These are phyloP conservation scores for Trichoderma brevicompactum DNA, from an alignment of 2,329 filamentous ascomycete species.

Conservation along the genomic window DNA sequence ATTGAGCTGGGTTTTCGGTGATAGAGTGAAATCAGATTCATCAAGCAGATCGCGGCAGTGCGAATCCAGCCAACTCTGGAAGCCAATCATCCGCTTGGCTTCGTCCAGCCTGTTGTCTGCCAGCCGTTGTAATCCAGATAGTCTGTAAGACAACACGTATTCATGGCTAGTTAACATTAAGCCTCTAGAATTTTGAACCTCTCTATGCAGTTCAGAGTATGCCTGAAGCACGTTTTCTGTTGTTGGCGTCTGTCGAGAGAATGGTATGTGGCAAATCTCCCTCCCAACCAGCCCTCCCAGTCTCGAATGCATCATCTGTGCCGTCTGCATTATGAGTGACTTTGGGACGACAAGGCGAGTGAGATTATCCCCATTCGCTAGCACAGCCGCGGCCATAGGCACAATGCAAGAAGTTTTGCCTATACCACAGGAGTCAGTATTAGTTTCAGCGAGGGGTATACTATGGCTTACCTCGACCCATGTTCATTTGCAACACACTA, in stretches of 20 bases:
- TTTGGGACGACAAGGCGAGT: constrained; percentile 61
- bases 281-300: constrained; percentile 60
- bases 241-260: constrained; percentile 53
- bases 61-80: constrained; percentile 20
- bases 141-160: constrained; percentile 66
- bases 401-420: constrained; percentile 63
- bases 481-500: constrained; percentile 68
- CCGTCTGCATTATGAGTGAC: constrained; percentile 60
- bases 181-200: constrained; percentile 50
- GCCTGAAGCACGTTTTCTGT: not conserved
- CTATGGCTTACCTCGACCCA: constrained; percentile 58
- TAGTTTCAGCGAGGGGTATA: too few relatives aligned
- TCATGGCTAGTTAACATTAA: constrained; percentile 66
- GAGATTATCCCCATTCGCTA: constrained; percentile 53
- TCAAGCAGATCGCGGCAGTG: constrained; percentile 26
- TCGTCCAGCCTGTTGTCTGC: constrained; percentile 48
- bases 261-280: constrained; percentile 60
- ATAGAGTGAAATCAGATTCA: constrained; percentile 48
- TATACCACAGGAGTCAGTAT: constrained; percentile 31
- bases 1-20: constrained; percentile 59
- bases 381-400: constrained; percentile 52
- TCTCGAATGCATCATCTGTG: constrained; percentile 57
- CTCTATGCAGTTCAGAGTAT: constrained; percentile 40
- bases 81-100: constrained; percentile 11
- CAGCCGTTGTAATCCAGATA: constrained; percentile 63